Base-by-base conservation (phyloP, 805 yeast genomes). In the Huiozyma sinensis region DNA sequence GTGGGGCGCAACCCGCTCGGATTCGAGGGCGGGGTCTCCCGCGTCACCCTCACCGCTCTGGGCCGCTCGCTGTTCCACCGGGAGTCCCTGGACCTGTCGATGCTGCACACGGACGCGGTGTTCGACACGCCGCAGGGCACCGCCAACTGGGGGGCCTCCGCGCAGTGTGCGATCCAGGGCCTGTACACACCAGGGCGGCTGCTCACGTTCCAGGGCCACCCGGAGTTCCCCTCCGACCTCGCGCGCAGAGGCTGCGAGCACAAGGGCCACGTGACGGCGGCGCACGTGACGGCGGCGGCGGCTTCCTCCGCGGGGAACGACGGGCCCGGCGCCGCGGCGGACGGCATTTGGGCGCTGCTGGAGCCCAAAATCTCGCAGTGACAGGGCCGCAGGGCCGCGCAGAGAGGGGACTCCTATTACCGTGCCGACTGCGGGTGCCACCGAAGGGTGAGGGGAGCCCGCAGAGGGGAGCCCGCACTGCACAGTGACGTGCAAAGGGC, bases 181-280 rank as follows among this genome's bases (percentile, higher is more conserved):
- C 64, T 84, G 29, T 73, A 73, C 44, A 72, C 74, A 36, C 68
- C 71, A 0, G 56, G 68, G 24, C 68, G 71, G 38, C 43, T 83
- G 6, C 61, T 88, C 24, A 76, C 92, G 0, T 74, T 87, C 51
- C 97, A 88, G 61, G 95, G 95, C 0, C 97, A 88, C 55, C 96
- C 96, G 0, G 96, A 88, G 58, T 88, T 84, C 55, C 56, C 65
- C 28, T 64, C 66, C 0, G 68, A 61, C 3, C 56, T 57, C 17
- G 57, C 61, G 2, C 36, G 37, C 27, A 44, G 45, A 32, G 53
- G 56, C 6, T 36, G 33, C 33, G 39, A 42, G 28, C 28, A 33
- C 38, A 35, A 17, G 24, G 24, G 24, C 24, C 24, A 17, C 24
- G 24, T 29, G 8, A 17, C 33, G n/a, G 9, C 8, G 7, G 34